These are phyloP conservation scores for Vigna hirtella DNA, from an alignment of 306 rosid species.

Conservation along the genomic window DNA sequence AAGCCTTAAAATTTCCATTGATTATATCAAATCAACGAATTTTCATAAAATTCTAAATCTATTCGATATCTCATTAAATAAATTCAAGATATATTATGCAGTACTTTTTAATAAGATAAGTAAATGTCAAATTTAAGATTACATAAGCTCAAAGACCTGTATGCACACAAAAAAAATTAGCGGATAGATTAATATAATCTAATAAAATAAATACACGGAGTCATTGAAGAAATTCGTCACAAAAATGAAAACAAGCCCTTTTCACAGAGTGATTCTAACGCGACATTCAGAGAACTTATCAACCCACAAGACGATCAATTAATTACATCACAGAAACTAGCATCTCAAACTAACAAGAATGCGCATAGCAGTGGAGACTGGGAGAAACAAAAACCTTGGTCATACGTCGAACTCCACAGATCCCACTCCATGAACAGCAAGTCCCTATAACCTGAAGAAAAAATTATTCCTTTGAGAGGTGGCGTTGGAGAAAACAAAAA, in stretches of 20 bases:
- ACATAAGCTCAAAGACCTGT: neutral
- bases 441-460: slow-evolving; percentile 54
- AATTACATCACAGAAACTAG: neutral
- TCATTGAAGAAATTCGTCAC: neutral
- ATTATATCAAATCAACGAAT: too few relatives aligned
- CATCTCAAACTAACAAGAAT: neutral
- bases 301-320: neutral
- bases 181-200: neutral
- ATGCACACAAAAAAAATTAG: neutral
- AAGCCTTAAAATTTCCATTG: neutral
- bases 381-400: slow-evolving; percentile 73
- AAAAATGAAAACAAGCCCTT: neutral
- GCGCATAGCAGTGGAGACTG: neutral
- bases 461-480: neutral
- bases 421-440: slow-evolving; percentile 67
- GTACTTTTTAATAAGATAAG: neutral
- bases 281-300: neutral
- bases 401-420: slow-evolving; percentile 66
- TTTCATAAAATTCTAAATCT: neutral
- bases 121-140: neutral
- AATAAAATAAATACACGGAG: neutral
- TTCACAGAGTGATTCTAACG: neutral
- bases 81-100: neutral
- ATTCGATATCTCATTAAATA: neutral
- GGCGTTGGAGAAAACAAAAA: too few relatives aligned